Conservation (phyloP, 2,329 filamentous ascomycete species). For the Hypoxylon sp. region DNA sequence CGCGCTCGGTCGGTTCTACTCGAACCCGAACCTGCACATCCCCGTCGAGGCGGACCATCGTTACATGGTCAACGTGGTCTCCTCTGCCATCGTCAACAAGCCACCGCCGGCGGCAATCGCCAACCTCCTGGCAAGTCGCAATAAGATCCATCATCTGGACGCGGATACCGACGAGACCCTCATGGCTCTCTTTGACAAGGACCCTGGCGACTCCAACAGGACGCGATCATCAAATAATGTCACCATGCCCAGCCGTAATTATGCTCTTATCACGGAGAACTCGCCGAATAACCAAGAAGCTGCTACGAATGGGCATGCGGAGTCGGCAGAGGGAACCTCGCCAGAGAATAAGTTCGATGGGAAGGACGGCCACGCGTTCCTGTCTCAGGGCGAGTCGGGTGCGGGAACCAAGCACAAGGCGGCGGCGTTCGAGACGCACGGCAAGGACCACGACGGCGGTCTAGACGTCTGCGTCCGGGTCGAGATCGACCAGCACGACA, state of each 20-base stretch:
- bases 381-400: conserved; percentile 78
- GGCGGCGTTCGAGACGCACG: conserved; percentile 62
- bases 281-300: conserved; percentile 62
- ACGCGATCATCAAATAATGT: conserved; percentile 79
- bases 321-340: conserved; percentile 14
- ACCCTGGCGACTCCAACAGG: conserved; percentile 80
- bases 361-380: conserved; percentile 72
- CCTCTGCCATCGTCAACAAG: conserved; percentile 95
- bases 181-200: conserved; percentile 88
- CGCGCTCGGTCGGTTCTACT: conserved; percentile 93
- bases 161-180: conserved; percentile 87
- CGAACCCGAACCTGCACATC: conserved; percentile 80
- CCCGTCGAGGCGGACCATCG: conserved; percentile 84
- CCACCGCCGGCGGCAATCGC: conserved; percentile 87
- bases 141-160: conserved; percentile 78
- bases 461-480: conserved; percentile 87
- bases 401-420: conserved; percentile 83
- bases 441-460: conserved; percentile 64
- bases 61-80: conserved; percentile 95
- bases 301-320: conserved; percentile 31
- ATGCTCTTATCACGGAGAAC: conserved; percentile 89
- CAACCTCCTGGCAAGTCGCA: conserved; percentile 88
- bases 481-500: conserved; percentile 85
- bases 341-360: conserved; percentile 47
- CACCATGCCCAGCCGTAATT: conserved; percentile 93